Evolutionary conservation across 2,329 filamentous ascomycete genomes (phyloP), one percentile per base, ranked within the genome.

Genomic region (Rhexocercosporidium sp.): DNA sequence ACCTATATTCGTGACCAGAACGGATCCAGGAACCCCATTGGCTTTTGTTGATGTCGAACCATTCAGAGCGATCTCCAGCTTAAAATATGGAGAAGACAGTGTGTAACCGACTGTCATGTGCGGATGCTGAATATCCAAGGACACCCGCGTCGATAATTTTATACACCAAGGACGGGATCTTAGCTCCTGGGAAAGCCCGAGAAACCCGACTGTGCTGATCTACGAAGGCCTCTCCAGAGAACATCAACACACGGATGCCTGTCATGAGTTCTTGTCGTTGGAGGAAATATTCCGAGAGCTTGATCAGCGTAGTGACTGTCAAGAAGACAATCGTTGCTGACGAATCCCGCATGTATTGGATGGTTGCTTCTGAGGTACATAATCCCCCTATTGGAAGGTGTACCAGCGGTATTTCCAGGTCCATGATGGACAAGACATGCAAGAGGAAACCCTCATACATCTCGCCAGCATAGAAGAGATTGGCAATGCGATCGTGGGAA

Each of bases 301-400:
- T 59, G 31, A 65, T 39, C 12, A 65, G 18, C n/a, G 41, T 65
- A 2, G 41, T 59, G 12, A 56, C 34, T 16, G 44, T 41, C 1
- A 41, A 22, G 29, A 59, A 59, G 5, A 65, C 29, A 11, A 65
- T 18, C 3, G 62, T 59, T 27, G 54, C 62, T 46, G 39, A 27
- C 12, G 22, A 59, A 7, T 59, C 25, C 20, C 62, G 53, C 62
- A 65, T 59, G 22, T 49, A 53, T 31, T 59, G 54, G 7, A 59
- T 29, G 5, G 44, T 59, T 2, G 31, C 41, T 34, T 64, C 62
- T 16, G 54, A 34, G 5, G 41, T 39, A 34, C 37, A 53, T 1
- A 39, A 37, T 20, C 62, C 62, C 7, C 62, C 44, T 4, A 65
- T 65, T 25, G 62, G 62, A 20, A 65, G 44, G 22, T 65, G 62